Percentiles rank a stretch among this genome's conserved stretches.
phyloP scores from a whole-genome alignment of 345 rosid species.

The Iberis pinnata region DNA sequence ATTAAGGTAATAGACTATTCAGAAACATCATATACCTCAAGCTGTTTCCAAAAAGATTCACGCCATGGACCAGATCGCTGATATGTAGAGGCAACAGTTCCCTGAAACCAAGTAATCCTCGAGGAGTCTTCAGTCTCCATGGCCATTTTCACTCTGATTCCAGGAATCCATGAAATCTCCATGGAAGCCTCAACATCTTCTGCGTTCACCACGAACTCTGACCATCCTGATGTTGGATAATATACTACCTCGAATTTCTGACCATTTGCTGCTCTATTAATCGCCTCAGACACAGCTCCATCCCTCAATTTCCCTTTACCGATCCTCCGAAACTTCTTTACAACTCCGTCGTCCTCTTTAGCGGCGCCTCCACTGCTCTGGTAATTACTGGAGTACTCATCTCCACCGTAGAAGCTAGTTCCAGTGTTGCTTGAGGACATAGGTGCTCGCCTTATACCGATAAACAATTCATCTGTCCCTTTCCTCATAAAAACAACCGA shows the following conservation, averaged over 20 bases:
- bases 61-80: constrained; percentile 52
- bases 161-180: constrained; percentile 41
- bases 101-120: constrained; percentile 69
- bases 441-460: constrained; percentile 58
- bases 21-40: constrained; percentile 47
- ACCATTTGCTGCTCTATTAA: constrained; percentile 47
- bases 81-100: constrained; percentile 40
- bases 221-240: constrained; percentile 61
- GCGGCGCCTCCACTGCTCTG: constrained; percentile 1
- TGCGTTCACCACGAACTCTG: constrained; percentile 71
- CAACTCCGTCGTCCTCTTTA: constrained; percentile 17
- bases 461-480: constrained; percentile 42
- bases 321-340: constrained; percentile 27
- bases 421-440: constrained; percentile 27
- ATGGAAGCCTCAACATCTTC: constrained; percentile 71
- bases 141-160: constrained; percentile 76
- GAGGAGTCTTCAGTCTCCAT: constrained; percentile 80
- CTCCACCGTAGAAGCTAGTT: neutral
- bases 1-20: neutral
- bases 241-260: constrained; percentile 67
- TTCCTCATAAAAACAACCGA: constrained; percentile 78
- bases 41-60: constrained; percentile 83
- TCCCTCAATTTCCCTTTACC: constrained; percentile 44
- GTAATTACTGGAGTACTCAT: constrained; percentile 41
- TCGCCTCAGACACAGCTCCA: constrained; percentile 51